Percentiles rank a stretch among this genome's conserved stretches.
These are phyloP conservation scores for Termitomyces sp. DNA, from an alignment of 768 basidiomycete species.

Conservation along the genomic window DNA sequence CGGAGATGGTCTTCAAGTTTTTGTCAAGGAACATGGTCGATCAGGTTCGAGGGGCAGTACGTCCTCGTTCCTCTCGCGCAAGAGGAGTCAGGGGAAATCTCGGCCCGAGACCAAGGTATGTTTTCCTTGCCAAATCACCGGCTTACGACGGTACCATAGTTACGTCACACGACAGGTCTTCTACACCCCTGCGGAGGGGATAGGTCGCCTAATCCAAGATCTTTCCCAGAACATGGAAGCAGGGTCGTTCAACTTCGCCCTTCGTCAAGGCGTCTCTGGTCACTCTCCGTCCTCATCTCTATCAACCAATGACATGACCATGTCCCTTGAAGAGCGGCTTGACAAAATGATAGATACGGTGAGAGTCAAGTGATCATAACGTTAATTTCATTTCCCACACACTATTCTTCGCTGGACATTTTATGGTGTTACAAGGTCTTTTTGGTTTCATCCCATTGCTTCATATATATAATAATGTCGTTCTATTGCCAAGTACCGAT, in stretches of 20 bases:
- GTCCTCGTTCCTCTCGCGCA: conserved; percentile 60
- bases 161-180: conserved; percentile 52
- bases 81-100: conserved; percentile 53
- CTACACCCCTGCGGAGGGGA: conserved; percentile 73
- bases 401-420: conserved; percentile 22
- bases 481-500: conserved; percentile 19
- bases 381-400: conserved; percentile 19
- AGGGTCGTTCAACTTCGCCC: conserved; percentile 75
- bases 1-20: conserved; percentile 65
- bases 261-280: conserved; percentile 27
- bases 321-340: conserved; percentile 75
- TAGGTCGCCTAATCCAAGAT: conserved; percentile 80
- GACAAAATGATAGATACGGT: conserved; percentile 68
- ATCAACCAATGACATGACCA: conserved; percentile 60
- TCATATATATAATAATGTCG: conserved; percentile 25
- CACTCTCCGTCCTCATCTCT: conserved; percentile 67
- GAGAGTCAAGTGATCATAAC: conserved; percentile 25
- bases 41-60: conserved; percentile 66
- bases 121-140: conserved; percentile 16
- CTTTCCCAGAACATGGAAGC: conserved; percentile 81
- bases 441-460: conserved; percentile 21
- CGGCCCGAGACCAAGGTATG: conserved; percentile 85
- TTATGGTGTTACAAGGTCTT: conserved; percentile 15
- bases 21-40: conserved; percentile 73
- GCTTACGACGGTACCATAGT: conserved; percentile 26